Evolutionary conservation across 768 basidiomycete genomes (phyloP), one percentile per base, ranked within the genome.

Genomic region (Amanita thiersii): DNA sequence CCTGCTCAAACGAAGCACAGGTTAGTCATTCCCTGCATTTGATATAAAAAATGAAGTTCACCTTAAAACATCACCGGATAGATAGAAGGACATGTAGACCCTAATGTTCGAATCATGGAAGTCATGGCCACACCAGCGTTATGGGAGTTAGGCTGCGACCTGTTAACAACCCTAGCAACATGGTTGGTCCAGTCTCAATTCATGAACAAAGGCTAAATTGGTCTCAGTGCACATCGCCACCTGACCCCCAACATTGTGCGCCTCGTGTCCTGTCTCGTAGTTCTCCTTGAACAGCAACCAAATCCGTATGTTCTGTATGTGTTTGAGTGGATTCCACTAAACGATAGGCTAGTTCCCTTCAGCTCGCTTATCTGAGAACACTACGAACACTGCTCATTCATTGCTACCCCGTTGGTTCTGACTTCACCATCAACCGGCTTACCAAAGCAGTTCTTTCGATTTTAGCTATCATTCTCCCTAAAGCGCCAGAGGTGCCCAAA

Each of bases 261-360:
- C 36, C 40, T 90, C n/a, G 51, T 74, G 11, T 65, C 67, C 15
- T 60, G 67, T 31, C 52, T 89, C 14, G 58, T 66, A 2, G 75
- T 69, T 50, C 83, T 79, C 44, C 61, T 89, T 0, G 86, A 89
- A 54, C 74, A 72, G 45, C 61, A 63, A 9, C 56, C 59, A 14
- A 58, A 65, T 9, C 30, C 64, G 82, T 83, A 56, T 51, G 75
- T 55, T 18, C 31, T 26, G 29, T 24, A 19, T n/a, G 39, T 14
- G 32, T 8, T 24, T 34, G 24, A 7, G 3, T 10, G 17, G 18
- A 19, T 3, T 31, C 18, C 21, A 35, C 1, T 34, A 26, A 10
- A 20, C 42, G 37, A 47, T 46, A 49, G 44, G 26, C 17, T 53
- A 70, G 66, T 29, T 37, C 45, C 3, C 63, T 69, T 44, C 69